Conservation (phyloP, 2,329 filamentous ascomycete species). For the Xylariaceae sp. region DNA sequence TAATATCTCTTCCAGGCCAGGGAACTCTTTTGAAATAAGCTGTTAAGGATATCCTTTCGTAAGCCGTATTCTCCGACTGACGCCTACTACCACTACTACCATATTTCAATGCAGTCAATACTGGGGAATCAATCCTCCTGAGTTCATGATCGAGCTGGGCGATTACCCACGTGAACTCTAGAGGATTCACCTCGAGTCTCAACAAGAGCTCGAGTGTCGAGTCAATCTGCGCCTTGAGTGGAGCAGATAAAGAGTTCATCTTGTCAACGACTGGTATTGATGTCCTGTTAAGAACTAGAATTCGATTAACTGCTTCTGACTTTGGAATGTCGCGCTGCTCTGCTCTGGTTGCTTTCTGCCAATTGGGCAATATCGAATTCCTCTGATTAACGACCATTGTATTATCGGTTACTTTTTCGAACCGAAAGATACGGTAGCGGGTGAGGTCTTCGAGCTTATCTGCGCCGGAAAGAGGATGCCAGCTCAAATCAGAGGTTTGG, state of each 20-base stretch:
- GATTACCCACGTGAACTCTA: slow-evolving; percentile 38
- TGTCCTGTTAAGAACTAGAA: too few species aligned
- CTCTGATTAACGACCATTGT: slow-evolving; percentile 37
- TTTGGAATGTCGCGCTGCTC: too few species aligned
- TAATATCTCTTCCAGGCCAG: slow-evolving; percentile 28
- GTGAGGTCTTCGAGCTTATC: slow-evolving; percentile 39
- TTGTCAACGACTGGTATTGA: slow-evolving; percentile 36
- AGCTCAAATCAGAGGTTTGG: slow-evolving; percentile 37
- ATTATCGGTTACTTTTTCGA: slow-evolving; percentile 36
- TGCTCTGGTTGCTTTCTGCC: slow-evolving; percentile 36
- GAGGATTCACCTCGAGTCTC: slow-evolving; percentile 31
- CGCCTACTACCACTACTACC: slow-evolving; percentile 8
- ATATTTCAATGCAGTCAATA: not conserved
- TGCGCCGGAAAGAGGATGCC: slow-evolving; percentile 35
- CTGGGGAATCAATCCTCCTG: slow-evolving; percentile 25
- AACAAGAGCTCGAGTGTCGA: slow-evolving; percentile 34
- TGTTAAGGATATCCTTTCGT: slow-evolving; percentile 39
- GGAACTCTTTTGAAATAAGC: slow-evolving; percentile 45
- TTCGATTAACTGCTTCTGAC: too few species aligned
- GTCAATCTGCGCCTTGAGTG: slow-evolving; percentile 42
- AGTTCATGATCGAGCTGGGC: slow-evolving; percentile 43
- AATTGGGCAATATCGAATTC: slow-evolving; percentile 32
- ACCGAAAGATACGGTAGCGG: slow-evolving; percentile 38
- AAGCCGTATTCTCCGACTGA: slow-evolving; percentile 27
- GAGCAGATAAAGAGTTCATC: slow-evolving; percentile 32